Percentiles rank a stretch among this genome's conserved stretches.
These are phyloP conservation scores for Lycium ferocissimum DNA, from an alignment of 257 asterid species.

Conservation along the genomic window DNA sequence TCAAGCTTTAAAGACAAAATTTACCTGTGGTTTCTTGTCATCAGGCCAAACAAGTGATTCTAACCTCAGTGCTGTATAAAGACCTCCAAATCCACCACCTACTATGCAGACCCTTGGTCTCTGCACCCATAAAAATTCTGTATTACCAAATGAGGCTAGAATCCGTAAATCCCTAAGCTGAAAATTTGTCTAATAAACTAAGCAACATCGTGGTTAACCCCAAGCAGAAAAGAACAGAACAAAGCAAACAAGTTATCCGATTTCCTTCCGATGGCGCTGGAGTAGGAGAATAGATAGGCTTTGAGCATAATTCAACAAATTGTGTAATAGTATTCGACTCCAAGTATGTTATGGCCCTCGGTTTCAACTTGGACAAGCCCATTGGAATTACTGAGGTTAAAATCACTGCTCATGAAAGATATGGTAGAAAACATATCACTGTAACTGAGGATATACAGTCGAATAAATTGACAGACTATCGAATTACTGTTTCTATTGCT, in stretches of 20 bases:
- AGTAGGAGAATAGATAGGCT: background rate
- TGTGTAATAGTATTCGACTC: background rate
- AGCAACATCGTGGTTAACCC: background rate
- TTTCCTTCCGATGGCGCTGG: background rate
- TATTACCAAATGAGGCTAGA: constrained; percentile 3
- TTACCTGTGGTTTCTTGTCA: constrained; percentile 94
- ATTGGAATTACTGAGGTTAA: background rate
- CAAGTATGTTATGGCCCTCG: background rate
- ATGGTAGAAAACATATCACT: background rate
- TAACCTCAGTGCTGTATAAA: constrained; percentile 92
- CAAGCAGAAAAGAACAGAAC: constrained; percentile 1
- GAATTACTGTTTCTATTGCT: background rate
- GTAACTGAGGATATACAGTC: constrained; percentile 13
- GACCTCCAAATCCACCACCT: constrained; percentile 99
- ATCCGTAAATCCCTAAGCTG: background rate
- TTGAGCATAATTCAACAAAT: constrained; percentile 11
- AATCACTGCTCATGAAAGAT: background rate
- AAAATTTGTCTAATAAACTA: background rate
- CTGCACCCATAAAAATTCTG: constrained; percentile 54
- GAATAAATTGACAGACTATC: background rate
- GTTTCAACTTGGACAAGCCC: no score
- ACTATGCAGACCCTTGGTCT: constrained; percentile 94
- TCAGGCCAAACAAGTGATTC: constrained; percentile 96
- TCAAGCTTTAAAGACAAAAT: background rate
- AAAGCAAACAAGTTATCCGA: background rate